Base-by-base conservation (phyloP, 352 stramenopile genomes). In the Globisporangium carolinianum region DNA sequence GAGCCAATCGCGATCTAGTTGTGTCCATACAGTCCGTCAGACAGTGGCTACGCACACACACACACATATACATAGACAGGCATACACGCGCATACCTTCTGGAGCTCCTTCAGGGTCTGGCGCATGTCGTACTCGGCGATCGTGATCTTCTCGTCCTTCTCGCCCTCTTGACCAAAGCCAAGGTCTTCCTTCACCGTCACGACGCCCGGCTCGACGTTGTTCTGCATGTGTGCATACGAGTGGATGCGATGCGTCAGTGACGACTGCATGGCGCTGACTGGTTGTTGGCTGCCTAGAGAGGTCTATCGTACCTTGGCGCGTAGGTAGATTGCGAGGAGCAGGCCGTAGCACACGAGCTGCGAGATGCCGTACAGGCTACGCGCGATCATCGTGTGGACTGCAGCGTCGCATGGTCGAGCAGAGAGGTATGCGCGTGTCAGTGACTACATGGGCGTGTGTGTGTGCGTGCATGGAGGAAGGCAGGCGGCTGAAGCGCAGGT, bases 71-170 rank as follows among this genome's bases (percentile, higher is more conserved):
- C 24, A 24, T 24, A 24, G 24, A 2, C 24, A 24, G 1, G 24
- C 24, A 24, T 24, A 24, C 24, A 24, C 11, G 38, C 32, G 38
- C 73, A 49, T 66, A 89, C 80, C 55, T 81, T 83, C 42, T 90
- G 81, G 15, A 89, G 55, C 47, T 91, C 81, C 72, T 88, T 91
- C 58, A 62, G 63, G 54, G 68, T 73, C 65, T 84, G 76, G 42
- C 83, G 80, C 66, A 86, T 77, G 68, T 91, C 81, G 61, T 93
- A 80, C 61, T 91, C 80, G n/a, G 81, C 69, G 62, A 94, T 68
- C 9, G 81, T 89, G 56, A 94, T 79, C 69, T 91, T 90, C 67
- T 91, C 81, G 38, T 87, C 80, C 39, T 71, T 72, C 2, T 89
- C 81, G 46, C 79, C 74, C 15, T 76, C 79, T 63, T 89, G 78